phyloP scores from a whole-genome alignment of 2,329 filamentous ascomycete genomes.

The Elsinoe ampelina region DNA sequence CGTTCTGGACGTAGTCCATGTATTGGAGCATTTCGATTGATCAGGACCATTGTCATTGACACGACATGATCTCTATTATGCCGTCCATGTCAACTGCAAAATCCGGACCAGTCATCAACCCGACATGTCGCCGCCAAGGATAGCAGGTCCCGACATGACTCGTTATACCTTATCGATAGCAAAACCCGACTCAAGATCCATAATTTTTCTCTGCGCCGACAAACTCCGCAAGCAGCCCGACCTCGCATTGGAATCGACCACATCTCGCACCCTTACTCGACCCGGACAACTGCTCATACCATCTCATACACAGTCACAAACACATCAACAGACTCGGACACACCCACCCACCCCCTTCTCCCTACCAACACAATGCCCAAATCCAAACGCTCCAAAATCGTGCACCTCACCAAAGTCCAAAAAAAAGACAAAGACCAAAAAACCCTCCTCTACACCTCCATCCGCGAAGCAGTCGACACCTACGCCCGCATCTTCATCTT shows the following conservation, averaged over 20 bases:
- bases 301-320: neutral
- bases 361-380: slow-evolving; percentile 64
- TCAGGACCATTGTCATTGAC: neutral
- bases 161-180: neutral
- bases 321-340: neutral
- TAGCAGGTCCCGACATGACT: neutral
- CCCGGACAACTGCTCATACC: neutral
- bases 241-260: slow-evolving; percentile 53
- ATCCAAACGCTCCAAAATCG: slow-evolving; percentile 83
- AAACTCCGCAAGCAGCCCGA: slow-evolving; percentile 96
- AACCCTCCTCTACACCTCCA: slow-evolving; percentile 76
- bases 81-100: neutral
- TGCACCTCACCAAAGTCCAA: slow-evolving; percentile 81
- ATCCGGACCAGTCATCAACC: neutral
- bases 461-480: slow-evolving; percentile 73
- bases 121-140: neutral
- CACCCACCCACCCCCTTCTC: neutral
- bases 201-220: slow-evolving; percentile 50
- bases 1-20: slow-evolving; percentile 92
- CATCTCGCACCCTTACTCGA: slow-evolving; percentile 40
- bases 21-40: slow-evolving; percentile 68
- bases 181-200: neutral
- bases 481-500: slow-evolving; percentile 93
- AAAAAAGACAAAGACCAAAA: slow-evolving; percentile 92
- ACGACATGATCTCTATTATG: neutral